Base-by-base conservation (phyloP, 2,329 filamentous ascomycete genomes). In the Fusarium sterilihyphosum region DNA sequence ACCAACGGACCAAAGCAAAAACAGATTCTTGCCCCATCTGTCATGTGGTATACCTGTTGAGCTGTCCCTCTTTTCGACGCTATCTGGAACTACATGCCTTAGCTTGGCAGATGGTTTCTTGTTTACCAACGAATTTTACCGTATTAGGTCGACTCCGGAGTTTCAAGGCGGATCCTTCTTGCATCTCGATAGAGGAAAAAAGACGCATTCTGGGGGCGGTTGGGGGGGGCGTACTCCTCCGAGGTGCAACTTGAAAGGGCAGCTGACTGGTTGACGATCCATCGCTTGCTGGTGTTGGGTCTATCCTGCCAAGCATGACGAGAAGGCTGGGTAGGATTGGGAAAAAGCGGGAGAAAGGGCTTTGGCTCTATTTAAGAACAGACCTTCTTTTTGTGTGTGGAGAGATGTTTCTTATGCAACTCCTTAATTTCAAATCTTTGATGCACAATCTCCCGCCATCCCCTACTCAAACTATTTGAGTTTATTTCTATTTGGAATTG, bases 401-500 rank as follows among this genome's bases (percentile, higher is more conserved):
- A 61, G 65, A 47, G 57, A 53, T 57, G 20, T 61, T 58, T 49
- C 49, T 65, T 44, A 44, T 46, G 71, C 61, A 56, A 65, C 59
- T 72, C 38, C 50, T 65, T 64, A 61, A 74, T 69, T 72, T 74
- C 62, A 72, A 74, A 68, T 73, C 49, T 67, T 63, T 56, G 54
- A 59, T 38, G 54, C 66, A 60, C 61, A 40, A 67, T 43, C 53
- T 70, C 50, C 46, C 41, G 31, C 37, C 35, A 35, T 37, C 20
- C 16, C 59, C 37, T 31, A 41, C 40, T 44, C 46, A 47, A 59
- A 17, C 14, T 41, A 60, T 74, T 72, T 74, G 67, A 69, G 63
- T 74, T 73, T 73, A 11, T 16, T 6, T 26, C 41, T 57, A 33
- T 35, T 54, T 59, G 53, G 58, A 64, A 67, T 59, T 68, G 29